A percentile compares a stretch with the other conserved stretches of the same genome.
Evolutionary conservation across 208 protist species (phyloP).

Genomic region (Leishmania arabica): DNA sequence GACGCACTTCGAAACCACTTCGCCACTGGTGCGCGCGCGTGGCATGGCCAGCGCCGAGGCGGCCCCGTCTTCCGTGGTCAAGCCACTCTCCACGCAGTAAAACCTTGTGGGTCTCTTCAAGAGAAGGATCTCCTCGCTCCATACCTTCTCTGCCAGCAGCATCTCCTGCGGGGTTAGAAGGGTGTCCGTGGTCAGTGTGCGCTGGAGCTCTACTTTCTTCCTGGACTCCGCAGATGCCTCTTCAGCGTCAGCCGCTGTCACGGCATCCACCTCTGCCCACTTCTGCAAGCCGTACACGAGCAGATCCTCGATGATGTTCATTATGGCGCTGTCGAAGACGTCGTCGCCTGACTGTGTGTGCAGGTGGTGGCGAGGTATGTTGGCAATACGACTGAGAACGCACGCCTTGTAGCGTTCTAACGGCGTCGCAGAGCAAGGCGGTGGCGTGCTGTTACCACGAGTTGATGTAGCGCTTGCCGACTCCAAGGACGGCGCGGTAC

Average conservation of each 20-base stretch:
- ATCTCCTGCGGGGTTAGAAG: slow-evolving; percentile 54
- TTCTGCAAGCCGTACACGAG: slow-evolving; percentile 40
- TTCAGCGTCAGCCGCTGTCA: slow-evolving; percentile 4
- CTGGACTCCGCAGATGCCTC: slow-evolving; percentile 14
- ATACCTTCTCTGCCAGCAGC: slow-evolving; percentile 66
- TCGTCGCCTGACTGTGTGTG: slow-evolving; percentile 69
- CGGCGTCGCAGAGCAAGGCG: background rate
- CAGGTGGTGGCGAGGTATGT: slow-evolving; percentile 38
- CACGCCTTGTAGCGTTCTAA: slow-evolving; percentile 28
- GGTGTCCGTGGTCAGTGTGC: slow-evolving; percentile 25
- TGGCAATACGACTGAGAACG: slow-evolving; percentile 31
- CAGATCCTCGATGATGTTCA: slow-evolving; percentile 73
- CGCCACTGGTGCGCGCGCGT: slow-evolving; percentile 13
- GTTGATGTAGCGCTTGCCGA: background rate
- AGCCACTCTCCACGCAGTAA: slow-evolving; percentile 59
- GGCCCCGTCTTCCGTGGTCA: slow-evolving; percentile 48
- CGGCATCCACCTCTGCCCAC: slow-evolving; percentile 21
- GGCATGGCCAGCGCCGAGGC: slow-evolving; percentile 25
- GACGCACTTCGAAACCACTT: slow-evolving; percentile 28
- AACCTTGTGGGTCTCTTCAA: slow-evolving; percentile 79
- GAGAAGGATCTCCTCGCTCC: slow-evolving; percentile 63
- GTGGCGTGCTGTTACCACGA: background rate
- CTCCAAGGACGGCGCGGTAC: slow-evolving; percentile 8
- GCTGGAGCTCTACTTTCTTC: slow-evolving; percentile 6
- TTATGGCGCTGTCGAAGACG: slow-evolving; percentile 72